Base-by-base conservation (phyloP, 2,329 filamentous ascomycete genomes). In the Fusarium solani-melongenae region DNA sequence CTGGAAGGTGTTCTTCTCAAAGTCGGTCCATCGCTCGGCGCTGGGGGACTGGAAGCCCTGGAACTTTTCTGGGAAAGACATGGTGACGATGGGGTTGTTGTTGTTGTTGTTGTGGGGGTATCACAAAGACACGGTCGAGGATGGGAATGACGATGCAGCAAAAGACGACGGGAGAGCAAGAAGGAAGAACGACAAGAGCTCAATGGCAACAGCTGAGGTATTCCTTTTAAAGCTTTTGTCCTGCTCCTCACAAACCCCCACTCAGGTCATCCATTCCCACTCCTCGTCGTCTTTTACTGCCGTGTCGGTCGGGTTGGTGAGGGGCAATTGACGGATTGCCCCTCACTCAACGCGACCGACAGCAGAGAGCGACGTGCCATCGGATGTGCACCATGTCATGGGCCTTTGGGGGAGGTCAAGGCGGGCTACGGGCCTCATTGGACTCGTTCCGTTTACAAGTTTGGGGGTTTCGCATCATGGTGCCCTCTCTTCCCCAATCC, bases 1-100 rank as follows among this genome's bases (percentile, higher is more conserved):
- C 76, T 91, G 89, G 86, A 94, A 94, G 86, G 95, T 82, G 79
- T 92, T 91, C 84, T 94, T 92, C 78, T 92, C 86, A 79, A 92
- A 91, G 67, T 91, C 86, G 73, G 88, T 82, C 86, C 87, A 90
- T 53, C 84, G 86, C 59, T 87, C 86, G 27, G 87, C 82, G 63
- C 84, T 84, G 66, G 88, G 82, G 77, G 90, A 87, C 83, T 91
- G 88, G 84, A 91, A 91, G 72, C 89, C 88, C 66, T 84, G 86
- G 81, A 90, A 91, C 74, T 89, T 86, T 41, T 91, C 89, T 76
- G 88, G 88, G 77, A 89, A 87, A 53, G 87, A 82, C 87, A 89
- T 89, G 76, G 67, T 70, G 72, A 62, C 39, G 59, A 22, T 60
- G 46, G 31, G 29, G 39, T n/a, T n/a, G n/a, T n/a, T n/a, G n/a